Evolutionary conservation across 2,329 filamentous ascomycete species (phyloP).

Genomic region (Beauveria brongniartii): DNA sequence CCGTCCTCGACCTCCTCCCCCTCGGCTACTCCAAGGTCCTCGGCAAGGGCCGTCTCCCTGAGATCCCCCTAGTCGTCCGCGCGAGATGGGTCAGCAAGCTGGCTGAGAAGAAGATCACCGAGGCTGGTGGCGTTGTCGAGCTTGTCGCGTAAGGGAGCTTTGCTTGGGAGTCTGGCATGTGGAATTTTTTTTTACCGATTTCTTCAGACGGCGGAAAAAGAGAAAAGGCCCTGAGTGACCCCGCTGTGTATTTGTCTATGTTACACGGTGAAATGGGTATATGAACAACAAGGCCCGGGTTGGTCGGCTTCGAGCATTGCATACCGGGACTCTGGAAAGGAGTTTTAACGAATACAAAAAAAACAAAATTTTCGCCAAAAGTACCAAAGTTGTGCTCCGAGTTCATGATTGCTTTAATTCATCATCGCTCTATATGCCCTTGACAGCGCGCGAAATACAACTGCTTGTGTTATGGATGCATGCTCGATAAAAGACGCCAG

Average conservation of each 20-base stretch:
- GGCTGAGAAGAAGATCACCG: constrained; percentile 98
- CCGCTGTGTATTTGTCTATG: constrained; percentile 11
- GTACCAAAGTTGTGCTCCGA: neutral
- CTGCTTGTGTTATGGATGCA: neutral
- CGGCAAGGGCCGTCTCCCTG: constrained; percentile 92
- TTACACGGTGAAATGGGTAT: constrained; percentile 11
- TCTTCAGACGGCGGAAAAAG: constrained; percentile 15
- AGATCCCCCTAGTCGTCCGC: constrained; percentile 88
- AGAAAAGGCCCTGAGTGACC: constrained; percentile 11
- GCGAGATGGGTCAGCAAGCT: constrained; percentile 92
- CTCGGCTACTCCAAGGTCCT: constrained; percentile 98
- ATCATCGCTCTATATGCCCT: too few species aligned
- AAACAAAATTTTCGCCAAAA: constrained; percentile 29
- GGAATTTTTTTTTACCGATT: constrained; percentile 21
- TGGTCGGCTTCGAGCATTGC: constrained; percentile 35
- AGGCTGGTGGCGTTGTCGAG: constrained; percentile 92
- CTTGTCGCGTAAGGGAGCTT: constrained; percentile 63
- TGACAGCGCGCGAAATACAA: neutral
- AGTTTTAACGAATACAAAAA: constrained; percentile 31
- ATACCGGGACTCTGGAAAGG: constrained; percentile 31
- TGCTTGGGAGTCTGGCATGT: constrained; percentile 24
- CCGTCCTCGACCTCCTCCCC: constrained; percentile 94
- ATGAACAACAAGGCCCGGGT: constrained; percentile 22
- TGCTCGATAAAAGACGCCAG: neutral
- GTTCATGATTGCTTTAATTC: neutral